Conservation (phyloP, 148 eudicot genomes). For the Gaultheria prostrata region DNA sequence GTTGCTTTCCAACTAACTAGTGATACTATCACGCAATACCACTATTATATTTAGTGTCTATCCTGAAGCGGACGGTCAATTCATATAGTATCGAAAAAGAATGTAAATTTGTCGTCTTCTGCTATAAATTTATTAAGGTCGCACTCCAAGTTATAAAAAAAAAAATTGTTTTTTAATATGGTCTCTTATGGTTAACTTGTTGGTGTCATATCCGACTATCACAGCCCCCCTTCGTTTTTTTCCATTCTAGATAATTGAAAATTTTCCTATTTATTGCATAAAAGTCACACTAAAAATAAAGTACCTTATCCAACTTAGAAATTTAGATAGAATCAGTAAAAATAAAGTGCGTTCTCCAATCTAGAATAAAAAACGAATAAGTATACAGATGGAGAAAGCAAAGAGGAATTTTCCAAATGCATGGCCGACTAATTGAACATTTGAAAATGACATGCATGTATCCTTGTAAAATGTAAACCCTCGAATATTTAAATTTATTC, state of each 20-base stretch:
- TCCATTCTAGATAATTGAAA: not conserved
- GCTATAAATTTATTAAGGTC: not conserved
- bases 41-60: not conserved
- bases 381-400: not conserved
- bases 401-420: not conserved
- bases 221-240: not conserved
- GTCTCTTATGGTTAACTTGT: too few species aligned
- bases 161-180: too few species aligned
- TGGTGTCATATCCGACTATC: not conserved
- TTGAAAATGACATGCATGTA: not conserved
- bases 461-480: not conserved
- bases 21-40: not conserved
- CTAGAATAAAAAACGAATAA: not conserved
- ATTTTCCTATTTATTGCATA: not conserved
- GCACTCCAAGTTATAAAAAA: not conserved
- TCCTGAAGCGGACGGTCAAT: not conserved
- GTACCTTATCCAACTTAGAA: not conserved
- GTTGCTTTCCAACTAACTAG: not conserved
- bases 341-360: too few species aligned
- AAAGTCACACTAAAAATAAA: not conserved
- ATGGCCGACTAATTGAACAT: not conserved
- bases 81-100: not conserved
- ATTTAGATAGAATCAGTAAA: too few species aligned
- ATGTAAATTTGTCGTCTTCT: not conserved
- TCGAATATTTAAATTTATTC: too few species aligned